Evolutionary conservation across 768 basidiomycete genomes (phyloP), one percentile per base, ranked within the genome.

Genomic region (Ramaria rubella): DNA sequence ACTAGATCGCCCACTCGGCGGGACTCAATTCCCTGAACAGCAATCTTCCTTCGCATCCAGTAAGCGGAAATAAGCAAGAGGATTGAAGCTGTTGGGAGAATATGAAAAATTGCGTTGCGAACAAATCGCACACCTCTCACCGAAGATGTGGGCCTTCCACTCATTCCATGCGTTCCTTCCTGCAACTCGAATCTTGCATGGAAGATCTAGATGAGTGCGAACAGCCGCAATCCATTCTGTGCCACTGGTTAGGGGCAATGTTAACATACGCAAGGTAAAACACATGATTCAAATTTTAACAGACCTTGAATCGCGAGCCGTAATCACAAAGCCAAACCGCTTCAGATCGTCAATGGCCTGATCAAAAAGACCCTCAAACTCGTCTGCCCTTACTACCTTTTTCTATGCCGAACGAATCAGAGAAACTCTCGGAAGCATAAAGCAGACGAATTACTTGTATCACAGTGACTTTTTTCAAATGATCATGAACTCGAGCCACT

Each of bases 321-420:
- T 75, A 58, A 87, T 73, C 24, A 91, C 77, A 17, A 85, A 83
- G 55, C 85, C 87, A 81, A 84, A 89, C 65, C 82, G 76, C 45
- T 81, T 73, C 52, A 93, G 72, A 63, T 92, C 83, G 60, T 85
- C 81, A 58, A 94, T 82, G 21, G 90, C 90, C 67, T 86, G 83
- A 62, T 83, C 76, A 65, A 89, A 92, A 40, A 84, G 81, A 54
- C 87, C 86, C 64, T 86, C 82, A 64, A 88, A 87, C 11, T 71
- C 72, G 23, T 54, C 51, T 29, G 23, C 24, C 23, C 40, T 52
- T 34, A 34, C 49, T 17, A 30, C 31, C 4, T 51, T 24, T 48
- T 30, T 33, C 12, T 21, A 38, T 8, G 19, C n/a, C 27, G 42
- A 21, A 34, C 31, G 33, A 14, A 26, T 42, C n/a, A 31, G 26